Conservation (phyloP, 2,329 filamentous ascomycete genomes). For the Cladosporium austrohemisphaericum region DNA sequence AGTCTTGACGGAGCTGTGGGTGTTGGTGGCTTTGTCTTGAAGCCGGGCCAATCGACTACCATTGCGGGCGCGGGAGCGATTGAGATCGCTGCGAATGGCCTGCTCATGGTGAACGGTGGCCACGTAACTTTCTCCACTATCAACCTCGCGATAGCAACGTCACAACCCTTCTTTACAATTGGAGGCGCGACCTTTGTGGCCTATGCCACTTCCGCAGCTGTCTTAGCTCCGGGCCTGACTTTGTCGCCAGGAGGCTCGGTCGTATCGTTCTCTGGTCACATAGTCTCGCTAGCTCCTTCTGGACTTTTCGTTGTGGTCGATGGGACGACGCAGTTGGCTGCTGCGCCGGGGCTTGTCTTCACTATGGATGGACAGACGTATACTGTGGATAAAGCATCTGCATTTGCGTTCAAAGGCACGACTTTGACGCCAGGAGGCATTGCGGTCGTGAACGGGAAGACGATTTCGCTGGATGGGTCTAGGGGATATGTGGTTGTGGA, state of each 20-base stretch:
- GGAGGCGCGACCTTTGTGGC: background rate
- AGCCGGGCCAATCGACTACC: background rate
- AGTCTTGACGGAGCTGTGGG: background rate
- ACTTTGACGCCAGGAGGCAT: conserved; percentile 32
- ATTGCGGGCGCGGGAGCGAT: background rate
- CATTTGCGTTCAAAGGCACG: conserved; percentile 28
- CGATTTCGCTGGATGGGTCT: conserved; percentile 32
- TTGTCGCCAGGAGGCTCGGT: conserved; percentile 29
- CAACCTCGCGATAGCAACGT: background rate
- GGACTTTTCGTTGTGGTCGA: conserved; percentile 31
- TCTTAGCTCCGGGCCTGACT: conserved; percentile 19
- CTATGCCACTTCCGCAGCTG: background rate
- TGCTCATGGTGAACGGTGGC: background rate
- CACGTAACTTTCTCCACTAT: background rate
- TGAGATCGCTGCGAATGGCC: background rate
- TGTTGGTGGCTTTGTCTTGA: background rate
- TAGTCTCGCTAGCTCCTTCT: conserved; percentile 22
- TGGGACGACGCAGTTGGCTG: conserved; percentile 17
- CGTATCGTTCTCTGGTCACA: conserved; percentile 29
- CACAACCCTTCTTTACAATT: background rate
- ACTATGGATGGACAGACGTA: conserved; percentile 19
- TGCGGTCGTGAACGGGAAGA: conserved; percentile 34
- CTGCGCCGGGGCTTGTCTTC: conserved; percentile 23
- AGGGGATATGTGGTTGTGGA: conserved; percentile 32
- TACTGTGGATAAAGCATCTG: conserved; percentile 19